Percentiles rank a stretch among this genome's conserved stretches.
Evolutionary conservation across 371 early-diverging fungal species (phyloP).

Genomic region (Chytridiales sp.): DNA sequence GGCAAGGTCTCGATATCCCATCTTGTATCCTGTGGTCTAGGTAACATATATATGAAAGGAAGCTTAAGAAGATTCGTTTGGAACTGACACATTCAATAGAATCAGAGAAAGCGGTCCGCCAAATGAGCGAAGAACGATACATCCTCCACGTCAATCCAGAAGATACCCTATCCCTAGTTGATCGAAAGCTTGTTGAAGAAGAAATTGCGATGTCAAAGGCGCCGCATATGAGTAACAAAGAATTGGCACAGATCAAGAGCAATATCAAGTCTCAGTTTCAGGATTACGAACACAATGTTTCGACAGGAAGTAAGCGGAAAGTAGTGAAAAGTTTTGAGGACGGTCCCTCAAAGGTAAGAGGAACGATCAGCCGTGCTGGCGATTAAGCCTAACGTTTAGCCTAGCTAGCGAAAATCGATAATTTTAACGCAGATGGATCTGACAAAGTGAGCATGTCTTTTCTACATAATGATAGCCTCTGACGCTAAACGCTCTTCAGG

Average conservation of each 20-base stretch:
- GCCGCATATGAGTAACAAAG: slow-evolving; percentile 15
- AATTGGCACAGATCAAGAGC: slow-evolving; percentile 12
- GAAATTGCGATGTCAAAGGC: slow-evolving; percentile 64
- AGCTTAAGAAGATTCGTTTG: slow-evolving; percentile 3
- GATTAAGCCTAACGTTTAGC: background rate
- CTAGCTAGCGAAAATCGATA: slow-evolving; percentile 14
- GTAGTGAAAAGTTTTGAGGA: slow-evolving; percentile 29
- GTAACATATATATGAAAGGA: background rate
- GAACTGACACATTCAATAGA: no score
- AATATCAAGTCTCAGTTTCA: background rate
- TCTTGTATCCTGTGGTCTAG: background rate
- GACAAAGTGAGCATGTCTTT: background rate
- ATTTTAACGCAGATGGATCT: slow-evolving; percentile 6
- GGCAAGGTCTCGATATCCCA: background rate
- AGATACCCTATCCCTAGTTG: slow-evolving; percentile 64
- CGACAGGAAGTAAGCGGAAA: slow-evolving; percentile 24
- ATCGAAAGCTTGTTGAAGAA: slow-evolving; percentile 61
- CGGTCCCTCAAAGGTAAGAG: slow-evolving; percentile 2
- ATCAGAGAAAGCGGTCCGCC: slow-evolving; percentile 21
- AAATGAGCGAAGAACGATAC: slow-evolving; percentile 19
- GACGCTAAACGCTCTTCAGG: slow-evolving; percentile 4
- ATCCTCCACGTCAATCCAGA: slow-evolving; percentile 18
- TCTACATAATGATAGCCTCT: background rate
- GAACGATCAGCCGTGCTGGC: background rate
- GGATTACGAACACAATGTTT: slow-evolving; percentile 11